Evolutionary conservation across 768 basidiomycete genomes (phyloP).

Genomic region (Daedaleopsis nitida): DNA sequence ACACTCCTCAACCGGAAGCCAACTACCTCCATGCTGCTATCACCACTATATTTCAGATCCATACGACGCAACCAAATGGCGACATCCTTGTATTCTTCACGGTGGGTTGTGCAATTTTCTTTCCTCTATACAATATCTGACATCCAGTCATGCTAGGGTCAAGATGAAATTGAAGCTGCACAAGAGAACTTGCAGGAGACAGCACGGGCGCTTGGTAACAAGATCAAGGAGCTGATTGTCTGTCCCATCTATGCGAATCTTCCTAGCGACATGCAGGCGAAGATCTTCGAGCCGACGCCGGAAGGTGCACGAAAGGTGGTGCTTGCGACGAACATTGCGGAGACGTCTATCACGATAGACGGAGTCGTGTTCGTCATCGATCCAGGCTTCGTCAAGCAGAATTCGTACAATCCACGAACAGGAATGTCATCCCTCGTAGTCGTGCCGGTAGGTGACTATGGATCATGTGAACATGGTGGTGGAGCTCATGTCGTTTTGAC

Average conservation of each 20-base stretch:
- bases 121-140: constrained; percentile 2
- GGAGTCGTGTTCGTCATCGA: constrained; percentile 99
- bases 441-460: constrained; percentile 71
- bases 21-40: constrained; percentile 99
- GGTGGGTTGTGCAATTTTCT: constrained; percentile 43
- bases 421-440: constrained; percentile 98
- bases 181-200: constrained; percentile 97
- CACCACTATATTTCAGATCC: constrained; percentile 98
- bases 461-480: neutral
- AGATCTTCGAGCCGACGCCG: constrained; percentile 99
- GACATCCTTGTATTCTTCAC: constrained; percentile 98
- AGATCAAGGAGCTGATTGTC: constrained; percentile 90
- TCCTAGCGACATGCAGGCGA: constrained; percentile 99
- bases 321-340: constrained; percentile 98
- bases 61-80: constrained; percentile 96
- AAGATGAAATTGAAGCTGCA: constrained; percentile 98
- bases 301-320: constrained; percentile 97
- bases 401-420: constrained; percentile 96
- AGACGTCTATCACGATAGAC: constrained; percentile 98
- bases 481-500: neutral
- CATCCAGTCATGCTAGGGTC: constrained; percentile 59
- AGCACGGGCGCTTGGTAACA: constrained; percentile 91
- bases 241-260: constrained; percentile 99
- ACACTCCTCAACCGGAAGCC: constrained; percentile 98
- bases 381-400: constrained; percentile 99